Percentiles rank a stretch among this genome's conserved stretches.
These are phyloP conservation scores for Coffea eugenioides DNA, from an alignment of 257 asterid genomes.

Conservation along the genomic window DNA sequence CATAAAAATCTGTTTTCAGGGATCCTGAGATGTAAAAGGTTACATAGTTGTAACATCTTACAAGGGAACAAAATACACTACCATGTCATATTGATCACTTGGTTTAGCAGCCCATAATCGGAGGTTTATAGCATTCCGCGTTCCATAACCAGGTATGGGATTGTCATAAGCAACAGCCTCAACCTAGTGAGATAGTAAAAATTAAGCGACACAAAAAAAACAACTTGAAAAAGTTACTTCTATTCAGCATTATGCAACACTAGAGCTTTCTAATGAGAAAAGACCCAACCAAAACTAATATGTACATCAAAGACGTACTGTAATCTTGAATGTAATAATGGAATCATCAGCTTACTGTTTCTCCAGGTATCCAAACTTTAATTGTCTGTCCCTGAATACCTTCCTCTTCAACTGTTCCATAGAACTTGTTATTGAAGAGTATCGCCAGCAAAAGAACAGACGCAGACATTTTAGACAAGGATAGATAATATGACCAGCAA, in stretches of 20 bases:
- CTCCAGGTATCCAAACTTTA: constrained; percentile 52
- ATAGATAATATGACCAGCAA: background rate
- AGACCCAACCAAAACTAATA: background rate
- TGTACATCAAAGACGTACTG: background rate
- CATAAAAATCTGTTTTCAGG: background rate
- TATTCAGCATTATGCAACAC: background rate
- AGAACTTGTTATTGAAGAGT: constrained; percentile 31
- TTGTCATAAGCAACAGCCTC: constrained; percentile 58
- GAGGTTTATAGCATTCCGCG: constrained; percentile 49
- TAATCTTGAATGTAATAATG: constrained; percentile 1
- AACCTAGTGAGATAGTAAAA: constrained; percentile 31
- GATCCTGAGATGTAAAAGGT: background rate
- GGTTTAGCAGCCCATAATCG: constrained; percentile 65
- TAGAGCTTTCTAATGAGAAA: background rate
- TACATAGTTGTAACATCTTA: background rate
- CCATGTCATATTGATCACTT: constrained; percentile 54
- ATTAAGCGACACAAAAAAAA: background rate
- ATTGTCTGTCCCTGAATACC: constrained; percentile 34
- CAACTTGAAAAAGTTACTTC: background rate
- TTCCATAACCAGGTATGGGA: constrained; percentile 55
- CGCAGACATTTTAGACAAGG: constrained; percentile 18
- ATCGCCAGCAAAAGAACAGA: constrained; percentile 15
- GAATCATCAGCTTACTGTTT: constrained; percentile 38
- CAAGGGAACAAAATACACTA: constrained; percentile 16
- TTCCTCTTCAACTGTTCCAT: constrained; percentile 47